phyloP scores from a whole-genome alignment of 352 stramenopile genomes.

The Phytopythium ostracodes region DNA sequence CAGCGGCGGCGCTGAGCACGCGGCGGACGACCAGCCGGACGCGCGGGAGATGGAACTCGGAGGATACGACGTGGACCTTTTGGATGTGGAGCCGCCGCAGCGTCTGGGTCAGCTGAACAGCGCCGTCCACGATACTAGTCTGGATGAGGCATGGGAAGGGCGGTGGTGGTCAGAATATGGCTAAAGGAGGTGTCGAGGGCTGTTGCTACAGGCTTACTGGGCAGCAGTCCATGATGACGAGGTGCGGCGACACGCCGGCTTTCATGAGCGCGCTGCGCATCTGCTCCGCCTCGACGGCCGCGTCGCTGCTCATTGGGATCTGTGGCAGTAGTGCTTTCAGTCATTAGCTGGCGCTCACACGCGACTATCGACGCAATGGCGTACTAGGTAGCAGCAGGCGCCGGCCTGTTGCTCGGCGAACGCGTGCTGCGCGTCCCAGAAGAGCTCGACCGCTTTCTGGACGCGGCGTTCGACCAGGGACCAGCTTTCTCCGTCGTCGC shows the following conservation, averaged over 20 bases:
- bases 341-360: neutral
- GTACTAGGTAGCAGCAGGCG: slow-evolving; percentile 40
- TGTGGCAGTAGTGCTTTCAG: neutral
- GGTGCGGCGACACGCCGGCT: slow-evolving; percentile 1
- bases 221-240: slow-evolving; percentile 5
- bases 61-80: slow-evolving; percentile 14
- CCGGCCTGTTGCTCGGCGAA: slow-evolving; percentile 27
- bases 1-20: slow-evolving; percentile 13
- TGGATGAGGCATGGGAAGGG: neutral
- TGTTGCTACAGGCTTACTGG: neutral
- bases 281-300: slow-evolving; percentile 10
- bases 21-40: slow-evolving; percentile 18
- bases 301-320: slow-evolving; percentile 9
- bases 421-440: slow-evolving; percentile 33
- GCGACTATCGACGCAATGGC: neutral
- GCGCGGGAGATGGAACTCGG: slow-evolving; percentile 17
- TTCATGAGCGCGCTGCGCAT: slow-evolving; percentile 10
- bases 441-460: slow-evolving; percentile 40
- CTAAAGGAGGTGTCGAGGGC: neutral
- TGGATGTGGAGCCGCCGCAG: slow-evolving; percentile 15
- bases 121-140: slow-evolving; percentile 14
- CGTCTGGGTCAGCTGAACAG: slow-evolving; percentile 15
- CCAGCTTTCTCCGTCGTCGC: slow-evolving; percentile 30
- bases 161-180: neutral
- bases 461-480: slow-evolving; percentile 31